These are phyloP conservation scores for Acanthamoeba sp. DNA, from an alignment of 208 protist species.

Conservation along the genomic window DNA sequence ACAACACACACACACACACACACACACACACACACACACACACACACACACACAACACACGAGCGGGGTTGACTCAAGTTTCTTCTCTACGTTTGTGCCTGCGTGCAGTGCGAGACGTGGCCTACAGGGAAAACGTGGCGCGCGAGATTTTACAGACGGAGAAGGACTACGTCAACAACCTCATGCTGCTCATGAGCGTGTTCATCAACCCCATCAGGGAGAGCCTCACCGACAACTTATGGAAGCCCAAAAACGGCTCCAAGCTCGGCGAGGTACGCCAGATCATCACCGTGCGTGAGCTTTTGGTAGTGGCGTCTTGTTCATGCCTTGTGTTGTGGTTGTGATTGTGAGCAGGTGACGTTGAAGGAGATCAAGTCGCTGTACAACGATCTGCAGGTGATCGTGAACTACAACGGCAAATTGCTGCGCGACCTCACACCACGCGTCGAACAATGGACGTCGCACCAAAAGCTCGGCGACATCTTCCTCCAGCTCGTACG, in stretches of 20 bases:
- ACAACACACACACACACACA: too few species aligned
- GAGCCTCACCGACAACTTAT: constrained; percentile 10
- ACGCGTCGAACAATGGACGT: constrained; percentile 25
- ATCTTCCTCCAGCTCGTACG: constrained; percentile 59
- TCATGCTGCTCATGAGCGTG: not conserved
- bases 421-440: constrained; percentile 22
- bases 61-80: too few species aligned
- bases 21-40: too few species aligned
- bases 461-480: constrained; percentile 45
- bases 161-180: constrained; percentile 62
- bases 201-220: constrained; percentile 53
- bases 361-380: constrained; percentile 41
- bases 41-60: too few species aligned
- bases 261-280: constrained; percentile 20
- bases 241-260: constrained; percentile 52
- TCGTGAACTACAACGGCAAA: constrained; percentile 68
- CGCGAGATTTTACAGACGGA: constrained; percentile 67
- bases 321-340: not conserved
- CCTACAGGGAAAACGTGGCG: constrained; percentile 65
- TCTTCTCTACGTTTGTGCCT: too few species aligned
- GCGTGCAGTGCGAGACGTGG: constrained; percentile 61
- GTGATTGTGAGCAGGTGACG: constrained; percentile 27
- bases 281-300: not conserved
- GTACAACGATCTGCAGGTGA: constrained; percentile 28
- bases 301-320: not conserved